Evolutionary conservation across 306 rosid species (phyloP).

Genomic region (Malus sylvestris): DNA sequence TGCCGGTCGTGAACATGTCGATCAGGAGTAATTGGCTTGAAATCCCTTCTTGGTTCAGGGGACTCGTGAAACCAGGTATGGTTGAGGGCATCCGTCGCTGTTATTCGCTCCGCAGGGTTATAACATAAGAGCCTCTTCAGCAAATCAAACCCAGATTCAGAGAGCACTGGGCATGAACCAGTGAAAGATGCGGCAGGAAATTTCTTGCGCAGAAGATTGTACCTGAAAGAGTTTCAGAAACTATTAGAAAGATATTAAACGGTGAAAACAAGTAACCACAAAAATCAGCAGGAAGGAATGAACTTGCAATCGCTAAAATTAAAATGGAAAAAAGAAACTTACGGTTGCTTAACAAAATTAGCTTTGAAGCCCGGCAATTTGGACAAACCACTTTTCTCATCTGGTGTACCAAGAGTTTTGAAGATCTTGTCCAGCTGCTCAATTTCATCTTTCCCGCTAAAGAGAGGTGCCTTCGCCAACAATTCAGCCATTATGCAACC

Average conservation of each 20-base stretch:
- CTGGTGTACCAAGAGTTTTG: conserved; percentile 71
- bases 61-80: conserved; percentile 84
- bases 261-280: not conserved
- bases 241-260: not conserved
- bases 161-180: conserved; percentile 63
- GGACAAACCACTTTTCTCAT: conserved; percentile 59
- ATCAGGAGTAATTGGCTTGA: conserved; percentile 37
- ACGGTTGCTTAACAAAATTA: conserved; percentile 68
- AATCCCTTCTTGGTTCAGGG: conserved; percentile 65
- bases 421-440: conserved; percentile 90
- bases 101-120: conserved; percentile 71
- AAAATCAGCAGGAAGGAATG: not conserved
- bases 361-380: conserved; percentile 62
- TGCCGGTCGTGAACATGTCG: conserved; percentile 47
- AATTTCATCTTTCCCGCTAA: conserved; percentile 69
- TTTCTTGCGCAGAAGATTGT: conserved; percentile 62
- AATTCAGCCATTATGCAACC: conserved; percentile 97
- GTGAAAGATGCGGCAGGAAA: conserved; percentile 80
- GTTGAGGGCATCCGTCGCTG: conserved; percentile 68
- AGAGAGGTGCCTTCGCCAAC: conserved; percentile 68
- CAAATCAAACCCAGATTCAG: conserved; percentile 78
- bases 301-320: not conserved
- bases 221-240: conserved; percentile 39
- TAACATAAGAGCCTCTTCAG: conserved; percentile 65
- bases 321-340: conserved; percentile 15